phyloP scores from a whole-genome alignment of 2,329 filamentous ascomycete species.

The Hyphodiscus sp. region DNA sequence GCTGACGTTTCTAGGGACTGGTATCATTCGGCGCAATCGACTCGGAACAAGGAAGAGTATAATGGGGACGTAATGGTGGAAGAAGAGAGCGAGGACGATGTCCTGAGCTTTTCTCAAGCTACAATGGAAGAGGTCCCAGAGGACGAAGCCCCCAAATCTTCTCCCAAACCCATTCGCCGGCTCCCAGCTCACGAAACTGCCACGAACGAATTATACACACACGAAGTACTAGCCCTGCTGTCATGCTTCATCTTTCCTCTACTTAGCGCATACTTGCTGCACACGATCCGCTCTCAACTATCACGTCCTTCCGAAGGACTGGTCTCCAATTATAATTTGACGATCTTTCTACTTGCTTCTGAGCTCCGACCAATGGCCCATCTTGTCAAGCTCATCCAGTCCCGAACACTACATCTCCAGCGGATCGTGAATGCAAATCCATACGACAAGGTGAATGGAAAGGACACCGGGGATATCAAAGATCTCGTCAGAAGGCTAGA shows the following conservation, averaged over 20 bases:
- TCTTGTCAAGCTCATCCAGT: conserved; percentile 71
- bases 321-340: conserved; percentile 88
- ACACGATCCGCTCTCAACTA: conserved; percentile 72
- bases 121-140: conserved; percentile 26
- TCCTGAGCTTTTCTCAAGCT: conserved; percentile 21
- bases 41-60: conserved; percentile 47
- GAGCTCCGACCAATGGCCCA: conserved; percentile 81
- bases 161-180: conserved; percentile 14
- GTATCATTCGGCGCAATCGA: conserved; percentile 65
- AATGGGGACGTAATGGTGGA: conserved; percentile 29
- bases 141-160: conserved; percentile 11
- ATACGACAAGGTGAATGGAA: conserved; percentile 30
- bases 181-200: conserved; percentile 33
- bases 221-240: conserved; percentile 68
- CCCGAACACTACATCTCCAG: conserved; percentile 76
- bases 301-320: conserved; percentile 79
- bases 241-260: conserved; percentile 76
- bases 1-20: conserved; percentile 45
- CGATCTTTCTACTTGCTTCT: conserved; percentile 80
- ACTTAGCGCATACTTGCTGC: conserved; percentile 75
- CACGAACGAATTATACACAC: conserved; percentile 59
- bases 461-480: conserved; percentile 36
- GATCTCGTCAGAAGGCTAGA: conserved; percentile 62
- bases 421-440: conserved; percentile 56
- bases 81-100: conserved; percentile 40